phyloP scores from a whole-genome alignment of 371 early-diverging fungal genomes.

The Mucor velutinosus region DNA sequence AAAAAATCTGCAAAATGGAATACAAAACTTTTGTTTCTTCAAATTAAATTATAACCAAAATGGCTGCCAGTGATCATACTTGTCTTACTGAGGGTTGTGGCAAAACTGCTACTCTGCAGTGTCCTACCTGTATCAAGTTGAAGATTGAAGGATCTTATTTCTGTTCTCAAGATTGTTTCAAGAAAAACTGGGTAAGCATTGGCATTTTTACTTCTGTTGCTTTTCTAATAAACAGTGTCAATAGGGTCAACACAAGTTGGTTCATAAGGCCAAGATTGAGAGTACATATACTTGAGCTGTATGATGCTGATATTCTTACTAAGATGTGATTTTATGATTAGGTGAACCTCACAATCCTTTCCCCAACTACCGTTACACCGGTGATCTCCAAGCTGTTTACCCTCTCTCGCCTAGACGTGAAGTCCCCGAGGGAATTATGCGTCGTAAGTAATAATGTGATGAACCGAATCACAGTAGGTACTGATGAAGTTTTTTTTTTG shows the following conservation, averaged over 20 bases:
- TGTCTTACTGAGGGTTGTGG: conserved; percentile 53
- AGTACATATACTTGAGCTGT: conserved; percentile 17
- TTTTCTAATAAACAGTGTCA: not conserved
- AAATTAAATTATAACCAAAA: not conserved
- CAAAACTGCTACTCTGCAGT: conserved; percentile 81
- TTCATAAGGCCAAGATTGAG: conserved; percentile 54
- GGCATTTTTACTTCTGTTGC: not conserved
- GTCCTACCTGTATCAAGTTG: conserved; percentile 89
- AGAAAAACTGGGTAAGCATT: conserved; percentile 68
- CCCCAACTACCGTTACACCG: conserved; percentile 76
- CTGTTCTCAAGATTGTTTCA: conserved; percentile 92
- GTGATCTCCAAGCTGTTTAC: conserved; percentile 81
- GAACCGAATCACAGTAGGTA: not conserved
- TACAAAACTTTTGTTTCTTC: no score
- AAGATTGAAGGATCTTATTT: conserved; percentile 76
- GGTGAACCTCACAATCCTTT: conserved; percentile 52
- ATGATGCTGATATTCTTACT: not conserved
- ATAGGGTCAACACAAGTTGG: conserved; percentile 56
- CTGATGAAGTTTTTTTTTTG: not conserved
- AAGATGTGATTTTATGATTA: conserved; percentile 4
- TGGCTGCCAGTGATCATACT: conserved; percentile 17
- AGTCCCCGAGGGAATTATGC: conserved; percentile 78
- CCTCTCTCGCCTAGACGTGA: conserved; percentile 80
- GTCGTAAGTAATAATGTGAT: conserved; percentile 45
- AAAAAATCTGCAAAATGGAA: no score